A percentile compares a stretch with the other conserved stretches of the same genome.
Evolutionary conservation across 129 eudicot genomes (phyloP).

Genomic region (Chrysanthemum makinoi): DNA sequence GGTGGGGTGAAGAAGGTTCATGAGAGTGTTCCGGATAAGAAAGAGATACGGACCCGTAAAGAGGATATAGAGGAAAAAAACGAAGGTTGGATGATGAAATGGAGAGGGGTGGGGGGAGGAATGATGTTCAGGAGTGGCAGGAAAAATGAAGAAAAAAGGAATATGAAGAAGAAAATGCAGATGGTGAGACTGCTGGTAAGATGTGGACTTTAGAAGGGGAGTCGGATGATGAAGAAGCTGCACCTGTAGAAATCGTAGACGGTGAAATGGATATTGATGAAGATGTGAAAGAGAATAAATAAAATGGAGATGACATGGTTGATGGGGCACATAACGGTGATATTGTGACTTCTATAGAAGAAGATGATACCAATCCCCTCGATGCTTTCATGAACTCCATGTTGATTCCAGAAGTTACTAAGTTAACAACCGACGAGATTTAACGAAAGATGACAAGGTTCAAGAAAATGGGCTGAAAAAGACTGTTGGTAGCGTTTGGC

Average conservation of each 20-base stretch:
- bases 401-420: neutral
- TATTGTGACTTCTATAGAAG: neutral
- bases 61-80: conserved; percentile 77
- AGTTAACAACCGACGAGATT: too few species aligned
- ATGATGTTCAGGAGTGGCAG: conserved; percentile 79
- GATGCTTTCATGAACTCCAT: neutral
- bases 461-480: too few species aligned
- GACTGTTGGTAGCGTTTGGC: too few species aligned
- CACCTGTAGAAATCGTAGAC: conserved; percentile 39
- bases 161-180: conserved; percentile 60
- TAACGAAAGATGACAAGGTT: too few species aligned
- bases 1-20: conserved; percentile 29
- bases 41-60: conserved; percentile 46
- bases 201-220: conserved; percentile 86
- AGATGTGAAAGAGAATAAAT: neutral
- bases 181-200: conserved; percentile 57
- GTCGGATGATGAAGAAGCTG: conserved; percentile 88
- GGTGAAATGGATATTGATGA: conserved; percentile 46
- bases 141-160: conserved; percentile 76
- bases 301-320: neutral
- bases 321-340: too few species aligned
- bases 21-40: conserved; percentile 34
- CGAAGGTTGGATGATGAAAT: conserved; percentile 76
- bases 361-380: neutral
- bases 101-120: conserved; percentile 84